These are phyloP conservation scores for Phytophthora fragariaefolia DNA, from an alignment of 352 stramenopile species.

Conservation along the genomic window DNA sequence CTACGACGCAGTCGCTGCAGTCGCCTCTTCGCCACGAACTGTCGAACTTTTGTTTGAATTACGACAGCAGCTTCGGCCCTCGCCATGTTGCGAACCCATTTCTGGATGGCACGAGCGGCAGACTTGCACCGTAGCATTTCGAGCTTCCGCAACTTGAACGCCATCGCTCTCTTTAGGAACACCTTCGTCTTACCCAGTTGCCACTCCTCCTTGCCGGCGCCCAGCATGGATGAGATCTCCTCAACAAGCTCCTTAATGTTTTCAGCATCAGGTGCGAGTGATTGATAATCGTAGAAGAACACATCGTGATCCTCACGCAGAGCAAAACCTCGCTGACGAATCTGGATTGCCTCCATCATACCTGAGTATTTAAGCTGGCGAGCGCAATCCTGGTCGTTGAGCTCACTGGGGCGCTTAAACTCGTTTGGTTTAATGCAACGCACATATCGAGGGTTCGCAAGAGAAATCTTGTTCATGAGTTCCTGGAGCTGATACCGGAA, in stretches of 20 bases:
- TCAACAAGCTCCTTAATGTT: slow-evolving; percentile 86
- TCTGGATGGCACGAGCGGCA: slow-evolving; percentile 82
- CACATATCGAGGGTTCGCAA: slow-evolving; percentile 89
- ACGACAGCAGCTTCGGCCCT: slow-evolving; percentile 56
- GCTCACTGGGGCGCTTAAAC: slow-evolving; percentile 73
- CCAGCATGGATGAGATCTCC: slow-evolving; percentile 86
- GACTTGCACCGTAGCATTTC: slow-evolving; percentile 85
- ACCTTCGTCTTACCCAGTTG: slow-evolving; percentile 90
- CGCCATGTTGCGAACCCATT: slow-evolving; percentile 83
- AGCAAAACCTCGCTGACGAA: slow-evolving; percentile 88
- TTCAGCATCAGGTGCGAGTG: slow-evolving; percentile 82
- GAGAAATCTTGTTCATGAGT: slow-evolving; percentile 90
- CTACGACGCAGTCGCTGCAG: slow-evolving; percentile 59
- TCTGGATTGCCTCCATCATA: slow-evolving; percentile 93
- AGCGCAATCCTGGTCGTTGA: slow-evolving; percentile 86
- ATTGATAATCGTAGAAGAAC: slow-evolving; percentile 92
- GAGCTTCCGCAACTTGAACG: slow-evolving; percentile 84
- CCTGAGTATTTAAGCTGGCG: slow-evolving; percentile 92
- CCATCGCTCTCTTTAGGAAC: slow-evolving; percentile 82
- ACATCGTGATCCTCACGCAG: slow-evolving; percentile 90
- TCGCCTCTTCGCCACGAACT: slow-evolving; percentile 67
- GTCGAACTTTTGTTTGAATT: slow-evolving; percentile 78
- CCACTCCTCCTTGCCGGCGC: slow-evolving; percentile 89
- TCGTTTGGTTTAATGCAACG: slow-evolving; percentile 92
- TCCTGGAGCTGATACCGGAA: slow-evolving; percentile 91